These are phyloP conservation scores for Polyporus arcularius DNA, from an alignment of 768 basidiomycete genomes.

Conservation along the genomic window DNA sequence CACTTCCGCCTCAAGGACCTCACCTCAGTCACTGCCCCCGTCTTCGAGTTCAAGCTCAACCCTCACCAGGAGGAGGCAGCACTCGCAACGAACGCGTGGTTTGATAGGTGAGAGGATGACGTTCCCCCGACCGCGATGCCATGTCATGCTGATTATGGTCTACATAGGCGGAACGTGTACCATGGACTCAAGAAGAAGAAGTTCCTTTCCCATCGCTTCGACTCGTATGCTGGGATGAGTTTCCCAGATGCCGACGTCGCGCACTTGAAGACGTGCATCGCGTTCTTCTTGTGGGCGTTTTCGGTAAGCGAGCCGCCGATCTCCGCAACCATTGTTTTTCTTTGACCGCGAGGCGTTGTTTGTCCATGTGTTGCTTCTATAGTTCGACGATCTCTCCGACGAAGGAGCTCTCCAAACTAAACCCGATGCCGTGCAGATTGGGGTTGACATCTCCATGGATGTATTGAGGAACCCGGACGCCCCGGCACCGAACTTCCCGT, in stretches of 20 bases:
- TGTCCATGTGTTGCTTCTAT: background rate
- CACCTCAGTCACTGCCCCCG: slow-evolving; percentile 36
- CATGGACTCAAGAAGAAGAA: slow-evolving; percentile 35
- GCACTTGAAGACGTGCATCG: slow-evolving; percentile 38
- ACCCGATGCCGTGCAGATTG: slow-evolving; percentile 36
- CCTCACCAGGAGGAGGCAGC: slow-evolving; percentile 37
- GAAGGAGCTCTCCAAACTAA: slow-evolving; percentile 37
- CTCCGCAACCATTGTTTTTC: background rate
- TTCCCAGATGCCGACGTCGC: slow-evolving; percentile 39
- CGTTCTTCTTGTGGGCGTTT: slow-evolving; percentile 43
- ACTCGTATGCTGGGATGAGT: slow-evolving; percentile 40
- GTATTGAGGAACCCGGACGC: slow-evolving; percentile 31
- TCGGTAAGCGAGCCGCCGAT: slow-evolving; percentile 27
- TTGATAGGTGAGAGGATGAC: slow-evolving; percentile 28
- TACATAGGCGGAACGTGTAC: slow-evolving; percentile 34
- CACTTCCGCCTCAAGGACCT: slow-evolving; percentile 40
- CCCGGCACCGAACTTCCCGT: slow-evolving; percentile 34
- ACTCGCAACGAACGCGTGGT: slow-evolving; percentile 35
- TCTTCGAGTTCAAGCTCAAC: slow-evolving; percentile 38
- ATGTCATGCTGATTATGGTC: background rate
- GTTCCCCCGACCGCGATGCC: background rate
- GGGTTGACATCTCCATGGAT: slow-evolving; percentile 34
- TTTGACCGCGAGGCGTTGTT: background rate
- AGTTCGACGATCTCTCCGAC: slow-evolving; percentile 41
- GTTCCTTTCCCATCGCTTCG: slow-evolving; percentile 40